phyloP scores from a whole-genome alignment of 2,329 filamentous ascomycete species.

The Fusarium zealandicum region DNA sequence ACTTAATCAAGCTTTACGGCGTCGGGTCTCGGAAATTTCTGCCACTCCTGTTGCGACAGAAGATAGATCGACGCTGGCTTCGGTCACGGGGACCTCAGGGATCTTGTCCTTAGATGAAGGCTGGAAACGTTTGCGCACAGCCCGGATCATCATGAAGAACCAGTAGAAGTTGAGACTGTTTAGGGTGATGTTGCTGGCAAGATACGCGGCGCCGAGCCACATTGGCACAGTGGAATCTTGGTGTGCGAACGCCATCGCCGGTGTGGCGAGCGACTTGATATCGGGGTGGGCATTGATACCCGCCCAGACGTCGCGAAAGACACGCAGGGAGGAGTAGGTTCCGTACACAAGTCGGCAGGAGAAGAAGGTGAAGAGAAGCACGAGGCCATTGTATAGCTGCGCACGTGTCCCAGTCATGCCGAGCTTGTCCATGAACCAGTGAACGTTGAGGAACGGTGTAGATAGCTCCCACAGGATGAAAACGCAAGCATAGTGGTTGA shows the following conservation, averaged over 20 bases:
- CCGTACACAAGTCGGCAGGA: conserved; percentile 80
- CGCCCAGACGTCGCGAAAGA: conserved; percentile 74
- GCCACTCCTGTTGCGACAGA: conserved; percentile 43
- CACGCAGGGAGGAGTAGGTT: conserved; percentile 72
- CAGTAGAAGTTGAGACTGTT: conserved; percentile 84
- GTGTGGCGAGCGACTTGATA: conserved; percentile 34
- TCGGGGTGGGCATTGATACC: conserved; percentile 53
- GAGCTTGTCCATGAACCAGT: conserved; percentile 92
- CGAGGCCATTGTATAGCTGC: conserved; percentile 80
- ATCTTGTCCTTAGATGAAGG: conserved; percentile 47
- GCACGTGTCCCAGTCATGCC: conserved; percentile 76
- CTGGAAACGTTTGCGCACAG: conserved; percentile 78
- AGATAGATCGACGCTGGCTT: conserved; percentile 42
- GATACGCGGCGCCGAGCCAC: conserved; percentile 74
- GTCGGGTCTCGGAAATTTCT: conserved; percentile 29
- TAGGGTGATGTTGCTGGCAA: conserved; percentile 73
- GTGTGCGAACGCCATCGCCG: conserved; percentile 54
- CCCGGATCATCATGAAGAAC: conserved; percentile 87
- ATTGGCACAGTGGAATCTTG: conserved; percentile 63
- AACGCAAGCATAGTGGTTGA: conserved; percentile 81
- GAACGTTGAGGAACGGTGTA: conserved; percentile 84
- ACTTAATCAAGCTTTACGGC: conserved; percentile 42
- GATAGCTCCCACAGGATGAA: conserved; percentile 91
- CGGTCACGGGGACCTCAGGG: conserved; percentile 38
- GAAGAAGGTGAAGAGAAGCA: conserved; percentile 78